Conservation (phyloP, 306 rosid species). For the Dryas drummondii region DNA sequence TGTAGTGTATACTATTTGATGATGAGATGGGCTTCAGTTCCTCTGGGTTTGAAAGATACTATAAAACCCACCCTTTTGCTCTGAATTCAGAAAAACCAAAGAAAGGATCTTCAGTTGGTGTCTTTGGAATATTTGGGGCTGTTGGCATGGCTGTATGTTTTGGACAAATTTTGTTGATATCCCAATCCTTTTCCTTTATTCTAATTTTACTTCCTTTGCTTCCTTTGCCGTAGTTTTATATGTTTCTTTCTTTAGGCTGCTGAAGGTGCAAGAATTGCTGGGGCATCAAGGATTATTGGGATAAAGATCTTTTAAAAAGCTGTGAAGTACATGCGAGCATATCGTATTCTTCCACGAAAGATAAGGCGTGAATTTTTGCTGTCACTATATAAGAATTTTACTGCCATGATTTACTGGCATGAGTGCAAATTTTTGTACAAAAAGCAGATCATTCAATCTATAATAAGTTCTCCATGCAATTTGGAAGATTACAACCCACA, state of each 20-base stretch:
- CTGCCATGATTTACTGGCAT: neutral
- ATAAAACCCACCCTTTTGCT: constrained; percentile 2
- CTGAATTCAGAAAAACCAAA: constrained; percentile 40
- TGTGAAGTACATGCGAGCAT: too few species aligned
- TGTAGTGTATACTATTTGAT: too few species aligned
- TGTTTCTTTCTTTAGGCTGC: constrained; percentile 31
- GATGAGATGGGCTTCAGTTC: too few species aligned
- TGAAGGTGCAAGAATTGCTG: constrained; percentile 43
- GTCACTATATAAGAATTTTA: too few species aligned
- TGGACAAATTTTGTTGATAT: neutral
- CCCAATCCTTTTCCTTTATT: too few species aligned
- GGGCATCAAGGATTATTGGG: constrained; percentile 48
- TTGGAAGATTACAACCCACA: neutral
- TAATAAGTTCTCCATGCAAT: neutral
- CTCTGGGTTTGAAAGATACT: too few species aligned
- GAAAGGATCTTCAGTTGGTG: constrained; percentile 35
- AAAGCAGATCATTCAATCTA: neutral
- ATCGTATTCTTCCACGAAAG: too few species aligned
- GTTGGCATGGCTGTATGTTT: constrained; percentile 46
- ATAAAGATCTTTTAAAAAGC: neutral
- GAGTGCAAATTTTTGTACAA: neutral
- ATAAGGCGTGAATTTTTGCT: too few species aligned
- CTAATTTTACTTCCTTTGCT: neutral
- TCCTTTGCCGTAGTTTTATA: neutral
- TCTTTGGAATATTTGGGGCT: constrained; percentile 33